Evolutionary conservation across 2,329 filamentous ascomycete species (phyloP).

Genomic region (Diaporthe longicolla): DNA sequence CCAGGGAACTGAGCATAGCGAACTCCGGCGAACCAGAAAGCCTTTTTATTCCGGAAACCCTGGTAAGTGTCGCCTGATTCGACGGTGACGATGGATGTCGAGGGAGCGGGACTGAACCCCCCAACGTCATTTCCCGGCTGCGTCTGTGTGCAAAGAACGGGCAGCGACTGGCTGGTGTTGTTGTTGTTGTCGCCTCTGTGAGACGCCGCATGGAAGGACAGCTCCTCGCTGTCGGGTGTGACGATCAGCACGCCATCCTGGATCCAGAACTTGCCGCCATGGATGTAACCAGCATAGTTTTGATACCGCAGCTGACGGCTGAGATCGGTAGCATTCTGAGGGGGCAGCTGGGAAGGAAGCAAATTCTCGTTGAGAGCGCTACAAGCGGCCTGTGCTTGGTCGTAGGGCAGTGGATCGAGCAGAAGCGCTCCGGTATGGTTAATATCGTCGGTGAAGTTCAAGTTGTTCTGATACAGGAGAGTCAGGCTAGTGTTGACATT

Average conservation of each 20-base stretch:
- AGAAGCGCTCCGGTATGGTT: constrained; percentile 18
- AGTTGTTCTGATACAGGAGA: constrained; percentile 12
- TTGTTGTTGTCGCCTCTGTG: neutral
- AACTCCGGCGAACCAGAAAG: neutral
- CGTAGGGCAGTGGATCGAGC: constrained; percentile 11
- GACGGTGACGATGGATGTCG: neutral
- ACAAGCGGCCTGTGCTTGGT: constrained; percentile 16
- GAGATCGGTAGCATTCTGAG: constrained; percentile 8
- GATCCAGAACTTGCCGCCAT: constrained; percentile 13
- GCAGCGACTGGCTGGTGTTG: neutral
- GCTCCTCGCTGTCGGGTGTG: neutral
- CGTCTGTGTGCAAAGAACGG: constrained; percentile 16
- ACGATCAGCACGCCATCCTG: neutral
- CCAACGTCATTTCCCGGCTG: neutral
- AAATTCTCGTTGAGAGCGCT: constrained; percentile 2
- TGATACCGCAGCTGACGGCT: constrained; percentile 9
- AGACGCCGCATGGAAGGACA: constrained; percentile 5
- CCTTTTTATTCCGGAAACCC: constrained; percentile 17
- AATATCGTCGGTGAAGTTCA: constrained; percentile 23
- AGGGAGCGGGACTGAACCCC: neutral
- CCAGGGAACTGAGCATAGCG: neutral
- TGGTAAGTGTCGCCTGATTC: constrained; percentile 1
- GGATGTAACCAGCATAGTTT: neutral
- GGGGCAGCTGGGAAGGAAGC: constrained; percentile 5
- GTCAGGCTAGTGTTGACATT: constrained; percentile 17